A percentile compares a stretch with the other conserved stretches of the same genome.
phyloP scores from a whole-genome alignment of 2,329 filamentous ascomycete species.

The Claviceps capensis region DNA sequence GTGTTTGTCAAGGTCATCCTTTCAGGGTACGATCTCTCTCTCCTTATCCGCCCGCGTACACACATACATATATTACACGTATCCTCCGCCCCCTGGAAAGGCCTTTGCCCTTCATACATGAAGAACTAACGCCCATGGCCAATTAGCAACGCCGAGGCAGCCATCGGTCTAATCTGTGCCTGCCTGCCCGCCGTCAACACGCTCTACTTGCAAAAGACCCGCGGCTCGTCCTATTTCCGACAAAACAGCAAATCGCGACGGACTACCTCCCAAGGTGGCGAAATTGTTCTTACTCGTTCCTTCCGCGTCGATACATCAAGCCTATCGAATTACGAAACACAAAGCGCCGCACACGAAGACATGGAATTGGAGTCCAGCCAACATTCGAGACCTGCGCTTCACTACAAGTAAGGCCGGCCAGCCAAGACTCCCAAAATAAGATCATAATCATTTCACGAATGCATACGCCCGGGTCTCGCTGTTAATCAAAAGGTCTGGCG shows the following conservation, averaged over 20 bases:
- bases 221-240: slow-evolving; percentile 12
- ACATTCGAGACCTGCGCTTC: background rate
- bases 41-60: background rate
- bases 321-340: slow-evolving; percentile 7
- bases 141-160: slow-evolving; percentile 16
- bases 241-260: slow-evolving; percentile 7
- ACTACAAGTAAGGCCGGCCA: background rate
- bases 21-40: slow-evolving; percentile 9
- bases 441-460: background rate
- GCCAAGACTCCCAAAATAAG: background rate
- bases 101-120: background rate
- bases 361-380: slow-evolving; percentile 9
- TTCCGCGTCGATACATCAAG: slow-evolving; percentile 14
- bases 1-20: slow-evolving; percentile 15
- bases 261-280: slow-evolving; percentile 8
- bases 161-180: slow-evolving; percentile 18
- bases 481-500: no score
- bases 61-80: no score
- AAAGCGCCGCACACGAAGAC: slow-evolving; percentile 12
- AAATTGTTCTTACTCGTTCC: slow-evolving; percentile 18
- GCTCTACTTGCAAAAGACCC: slow-evolving; percentile 8
- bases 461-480: no score
- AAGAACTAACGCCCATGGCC: background rate
- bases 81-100: background rate
- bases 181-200: slow-evolving; percentile 17